These are phyloP conservation scores for Ceratobasidium sp. DNA, from an alignment of 1,284 basidiomycete genomes.

Conservation along the genomic window DNA sequence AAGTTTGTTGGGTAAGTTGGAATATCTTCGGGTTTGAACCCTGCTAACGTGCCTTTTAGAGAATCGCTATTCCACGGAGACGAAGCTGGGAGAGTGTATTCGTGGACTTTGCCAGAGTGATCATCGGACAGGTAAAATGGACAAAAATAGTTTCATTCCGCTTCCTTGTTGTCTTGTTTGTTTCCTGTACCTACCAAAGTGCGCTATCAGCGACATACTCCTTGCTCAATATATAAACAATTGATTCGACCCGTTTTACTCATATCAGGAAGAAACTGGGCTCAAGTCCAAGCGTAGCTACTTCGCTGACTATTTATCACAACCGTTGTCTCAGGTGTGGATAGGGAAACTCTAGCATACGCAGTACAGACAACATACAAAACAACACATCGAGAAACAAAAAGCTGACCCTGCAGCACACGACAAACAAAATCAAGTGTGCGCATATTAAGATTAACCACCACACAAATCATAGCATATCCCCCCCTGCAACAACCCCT, in stretches of 20 bases:
- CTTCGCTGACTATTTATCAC: no score
- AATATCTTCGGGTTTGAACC: not conserved
- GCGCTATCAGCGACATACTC: not conserved
- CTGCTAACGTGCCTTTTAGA: conserved; percentile 1
- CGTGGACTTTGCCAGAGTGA: conserved; percentile 46
- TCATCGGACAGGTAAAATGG: no score
- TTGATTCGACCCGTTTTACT: not conserved
- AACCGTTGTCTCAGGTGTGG: no score
- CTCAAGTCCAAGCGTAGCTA: no score
- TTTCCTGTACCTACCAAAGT: not conserved
- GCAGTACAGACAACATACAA: not conserved
- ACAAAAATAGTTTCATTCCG: not conserved
- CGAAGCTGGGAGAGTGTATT: conserved; percentile 44
- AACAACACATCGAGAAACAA: not conserved
- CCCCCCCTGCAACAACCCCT: not conserved
- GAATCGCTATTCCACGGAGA: conserved; percentile 47
- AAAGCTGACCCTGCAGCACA: not conserved
- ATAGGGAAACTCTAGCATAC: not conserved
- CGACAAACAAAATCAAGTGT: not conserved
- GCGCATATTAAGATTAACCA: not conserved
- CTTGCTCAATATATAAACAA: not conserved
- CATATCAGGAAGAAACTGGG: no score
- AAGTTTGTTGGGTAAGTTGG: conserved; percentile 70
- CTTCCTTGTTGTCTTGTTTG: not conserved
- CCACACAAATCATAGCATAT: not conserved